Conservation (phyloP, 2,329 filamentous ascomycete species). For the Phialemonium atrogriseum region DNA sequence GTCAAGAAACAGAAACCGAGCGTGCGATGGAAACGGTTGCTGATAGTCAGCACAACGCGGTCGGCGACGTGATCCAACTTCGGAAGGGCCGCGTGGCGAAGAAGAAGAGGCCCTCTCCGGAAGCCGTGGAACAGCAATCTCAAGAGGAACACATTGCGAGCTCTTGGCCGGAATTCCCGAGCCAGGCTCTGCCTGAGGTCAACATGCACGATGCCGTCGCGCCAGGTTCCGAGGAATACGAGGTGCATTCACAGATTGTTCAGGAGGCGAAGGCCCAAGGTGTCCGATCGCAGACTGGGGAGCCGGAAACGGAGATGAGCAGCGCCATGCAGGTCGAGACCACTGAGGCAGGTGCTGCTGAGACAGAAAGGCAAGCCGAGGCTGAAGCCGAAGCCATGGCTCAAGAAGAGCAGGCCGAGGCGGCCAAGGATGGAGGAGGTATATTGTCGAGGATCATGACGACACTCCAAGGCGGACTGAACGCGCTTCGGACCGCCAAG, state of each 20-base stretch:
- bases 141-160: no score
- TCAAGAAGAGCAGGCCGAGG: background rate
- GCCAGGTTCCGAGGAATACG: slow-evolving; percentile 11
- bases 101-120: slow-evolving; percentile 3
- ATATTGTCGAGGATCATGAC: slow-evolving; percentile 41
- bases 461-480: slow-evolving; percentile 47
- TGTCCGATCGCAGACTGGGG: slow-evolving; percentile 12
- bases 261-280: slow-evolving; percentile 10
- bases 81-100: no score
- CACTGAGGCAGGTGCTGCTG: background rate
- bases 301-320: slow-evolving; percentile 8
- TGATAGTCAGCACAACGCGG: slow-evolving; percentile 12
- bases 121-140: background rate
- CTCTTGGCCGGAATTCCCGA: no score
- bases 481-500: slow-evolving; percentile 48
- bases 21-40: no score
- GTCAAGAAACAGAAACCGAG: slow-evolving; percentile 9
- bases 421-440: no score
- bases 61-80: no score
- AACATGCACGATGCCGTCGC: no score
- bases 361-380: slow-evolving; percentile 8
- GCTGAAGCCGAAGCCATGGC: slow-evolving; percentile 1
- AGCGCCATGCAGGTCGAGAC: background rate
- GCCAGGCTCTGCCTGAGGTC: no score
- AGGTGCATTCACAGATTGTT: slow-evolving; percentile 22